These are phyloP conservation scores for Narthecium ossifragum DNA, from an alignment of 106 monocot species.

Conservation along the genomic window DNA sequence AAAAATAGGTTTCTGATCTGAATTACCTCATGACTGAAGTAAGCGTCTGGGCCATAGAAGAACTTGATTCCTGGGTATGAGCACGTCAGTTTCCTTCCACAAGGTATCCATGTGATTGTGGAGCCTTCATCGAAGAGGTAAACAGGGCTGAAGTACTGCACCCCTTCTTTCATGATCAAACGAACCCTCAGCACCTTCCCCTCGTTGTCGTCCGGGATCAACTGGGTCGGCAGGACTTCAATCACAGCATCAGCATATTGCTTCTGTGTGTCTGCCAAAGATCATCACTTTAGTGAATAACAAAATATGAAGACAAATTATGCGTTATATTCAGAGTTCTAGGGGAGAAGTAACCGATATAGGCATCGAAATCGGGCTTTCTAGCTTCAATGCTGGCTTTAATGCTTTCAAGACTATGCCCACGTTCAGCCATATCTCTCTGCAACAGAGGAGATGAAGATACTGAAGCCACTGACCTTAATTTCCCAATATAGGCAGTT, in stretches of 20 bases:
- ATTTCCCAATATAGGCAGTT: neutral
- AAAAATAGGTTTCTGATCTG: neutral
- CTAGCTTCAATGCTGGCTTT: slow-evolving; percentile 95
- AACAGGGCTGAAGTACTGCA: slow-evolving; percentile 75
- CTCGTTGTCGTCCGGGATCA: slow-evolving; percentile 93
- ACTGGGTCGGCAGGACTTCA: slow-evolving; percentile 88
- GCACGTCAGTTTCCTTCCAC: slow-evolving; percentile 87
- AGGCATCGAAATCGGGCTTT: slow-evolving; percentile 96
- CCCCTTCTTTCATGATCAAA: slow-evolving; percentile 86
- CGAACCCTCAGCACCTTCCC: slow-evolving; percentile 81
- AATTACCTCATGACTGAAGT: slow-evolving; percentile 67
- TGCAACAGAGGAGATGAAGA: slow-evolving; percentile 12
- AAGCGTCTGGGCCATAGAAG: slow-evolving; percentile 70
- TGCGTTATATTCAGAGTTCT: too few relatives aligned
- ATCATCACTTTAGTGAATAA: neutral
- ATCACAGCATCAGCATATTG: slow-evolving; percentile 89
- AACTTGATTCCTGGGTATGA: slow-evolving; percentile 99
- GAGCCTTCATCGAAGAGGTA: slow-evolving; percentile 98
- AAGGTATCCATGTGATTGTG: slow-evolving; percentile 92
- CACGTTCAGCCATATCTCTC: slow-evolving; percentile 99
- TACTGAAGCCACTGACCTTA: neutral
- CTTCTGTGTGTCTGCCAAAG: slow-evolving; percentile 78
- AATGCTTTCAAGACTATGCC: slow-evolving; percentile 98
- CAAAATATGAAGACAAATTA: neutral
- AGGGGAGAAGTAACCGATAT: too few relatives aligned